A percentile compares a stretch with the other conserved stretches of the same genome.
These are phyloP conservation scores for Isoetes taiwanensis DNA, from an alignment of 75 land plant species.

Conservation along the genomic window DNA sequence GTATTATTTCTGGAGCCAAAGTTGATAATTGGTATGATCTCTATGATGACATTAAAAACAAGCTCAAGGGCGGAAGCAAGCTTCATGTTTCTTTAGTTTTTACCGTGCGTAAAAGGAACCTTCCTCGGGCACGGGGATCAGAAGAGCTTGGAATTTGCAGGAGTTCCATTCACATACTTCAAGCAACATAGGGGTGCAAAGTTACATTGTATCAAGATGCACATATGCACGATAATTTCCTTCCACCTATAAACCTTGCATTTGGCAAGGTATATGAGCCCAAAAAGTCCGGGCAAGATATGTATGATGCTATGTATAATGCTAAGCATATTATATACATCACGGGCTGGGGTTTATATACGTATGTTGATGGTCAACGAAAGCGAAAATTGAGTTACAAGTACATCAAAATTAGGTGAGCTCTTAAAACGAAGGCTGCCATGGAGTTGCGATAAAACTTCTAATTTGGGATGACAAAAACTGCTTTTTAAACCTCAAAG, in stretches of 20 bases:
- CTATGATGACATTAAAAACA: too few relatives aligned
- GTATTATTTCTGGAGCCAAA: constrained; percentile 4
- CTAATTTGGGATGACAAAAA: constrained; percentile 55
- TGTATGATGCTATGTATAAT: constrained; percentile 43
- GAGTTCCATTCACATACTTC: constrained; percentile 26
- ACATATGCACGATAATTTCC: constrained; percentile 27
- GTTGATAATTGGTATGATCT: constrained; percentile 11
- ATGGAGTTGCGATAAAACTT: constrained; percentile 22
- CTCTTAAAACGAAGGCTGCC: constrained; percentile 23
- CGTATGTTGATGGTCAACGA: constrained; percentile 22
- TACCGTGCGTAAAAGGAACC: constrained; percentile 25
- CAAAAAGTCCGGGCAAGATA: constrained; percentile 51
- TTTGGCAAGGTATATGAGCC: constrained; percentile 16
- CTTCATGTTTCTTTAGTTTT: too few relatives aligned
- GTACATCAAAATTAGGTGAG: constrained; percentile 25
- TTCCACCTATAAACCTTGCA: constrained; percentile 21
- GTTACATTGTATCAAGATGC: constrained; percentile 50
- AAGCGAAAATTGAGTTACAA: constrained; percentile 19
- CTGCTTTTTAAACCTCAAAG: too few relatives aligned
- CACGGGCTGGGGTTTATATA: constrained; percentile 49
- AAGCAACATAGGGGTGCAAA: constrained; percentile 28
- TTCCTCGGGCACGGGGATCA: constrained; percentile 25
- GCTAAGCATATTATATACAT: constrained; percentile 52
- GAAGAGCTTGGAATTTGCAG: constrained; percentile 10
- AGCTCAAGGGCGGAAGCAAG: too few relatives aligned